Evolutionary conservation across 495 filamentous ascomycete species (phyloP).

Genomic region (Hyaloscypha variabilis): DNA sequence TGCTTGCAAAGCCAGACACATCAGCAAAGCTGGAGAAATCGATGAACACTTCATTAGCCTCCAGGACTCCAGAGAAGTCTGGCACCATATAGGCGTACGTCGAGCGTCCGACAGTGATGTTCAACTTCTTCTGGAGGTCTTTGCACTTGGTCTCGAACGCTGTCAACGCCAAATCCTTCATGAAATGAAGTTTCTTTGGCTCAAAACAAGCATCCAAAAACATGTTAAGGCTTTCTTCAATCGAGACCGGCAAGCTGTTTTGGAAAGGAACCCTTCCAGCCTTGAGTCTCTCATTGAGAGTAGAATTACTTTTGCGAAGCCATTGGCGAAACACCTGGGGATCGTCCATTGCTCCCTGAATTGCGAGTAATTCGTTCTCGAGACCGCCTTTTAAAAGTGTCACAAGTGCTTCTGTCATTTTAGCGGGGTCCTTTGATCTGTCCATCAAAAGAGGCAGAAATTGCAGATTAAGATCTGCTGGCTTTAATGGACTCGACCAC

Average conservation of each 20-base stretch:
- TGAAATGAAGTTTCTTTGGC: constrained; percentile 56
- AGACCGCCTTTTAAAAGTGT: constrained; percentile 61
- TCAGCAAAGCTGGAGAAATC: constrained; percentile 73
- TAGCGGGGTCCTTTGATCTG: constrained; percentile 51
- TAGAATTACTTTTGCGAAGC: constrained; percentile 46
- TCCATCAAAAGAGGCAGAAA: constrained; percentile 77
- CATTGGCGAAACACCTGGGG: constrained; percentile 56
- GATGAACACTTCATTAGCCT: constrained; percentile 77
- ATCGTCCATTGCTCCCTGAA: constrained; percentile 58
- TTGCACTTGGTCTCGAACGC: constrained; percentile 56
- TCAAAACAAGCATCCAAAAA: constrained; percentile 67
- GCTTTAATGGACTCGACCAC: constrained; percentile 60
- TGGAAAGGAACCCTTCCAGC: constrained; percentile 41
- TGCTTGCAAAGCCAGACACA: constrained; percentile 46
- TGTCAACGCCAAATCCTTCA: constrained; percentile 46
- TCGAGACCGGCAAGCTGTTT: constrained; percentile 54
- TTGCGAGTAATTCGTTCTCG: constrained; percentile 57
- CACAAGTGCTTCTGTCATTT: constrained; percentile 58
- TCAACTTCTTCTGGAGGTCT: constrained; percentile 60
- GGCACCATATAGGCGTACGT: constrained; percentile 80
- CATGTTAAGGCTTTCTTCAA: constrained; percentile 50
- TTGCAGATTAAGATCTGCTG: constrained; percentile 74
- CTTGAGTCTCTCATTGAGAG: constrained; percentile 20
- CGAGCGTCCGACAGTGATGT: constrained; percentile 73
- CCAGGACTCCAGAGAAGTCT: constrained; percentile 72